Evolutionary conservation across 768 basidiomycete species (phyloP).

Genomic region (Boletus reticuloceps): DNA sequence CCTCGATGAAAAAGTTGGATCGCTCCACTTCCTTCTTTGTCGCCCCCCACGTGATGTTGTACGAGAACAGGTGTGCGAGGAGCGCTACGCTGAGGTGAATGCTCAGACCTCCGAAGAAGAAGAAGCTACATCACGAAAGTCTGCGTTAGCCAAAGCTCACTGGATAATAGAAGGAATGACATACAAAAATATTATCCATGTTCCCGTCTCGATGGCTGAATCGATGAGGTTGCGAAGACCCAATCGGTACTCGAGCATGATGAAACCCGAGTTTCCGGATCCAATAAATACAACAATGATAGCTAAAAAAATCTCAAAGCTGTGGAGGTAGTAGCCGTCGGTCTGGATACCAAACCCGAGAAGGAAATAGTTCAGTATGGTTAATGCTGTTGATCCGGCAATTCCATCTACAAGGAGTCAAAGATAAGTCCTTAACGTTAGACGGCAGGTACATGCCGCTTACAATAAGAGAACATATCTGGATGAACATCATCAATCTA

Average conservation of each 20-base stretch:
- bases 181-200: constrained; percentile 37
- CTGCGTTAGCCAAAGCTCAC: background rate
- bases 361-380: constrained; percentile 68
- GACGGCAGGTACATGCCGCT: constrained; percentile 17
- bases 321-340: constrained; percentile 74
- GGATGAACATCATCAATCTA: constrained; percentile 2
- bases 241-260: constrained; percentile 68
- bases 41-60: constrained; percentile 58
- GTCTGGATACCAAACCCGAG: constrained; percentile 71
- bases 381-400: constrained; percentile 60
- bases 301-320: constrained; percentile 78
- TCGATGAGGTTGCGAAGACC: constrained; percentile 35
- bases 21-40: constrained; percentile 83
- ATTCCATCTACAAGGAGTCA: constrained; percentile 42
- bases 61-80: constrained; percentile 57
- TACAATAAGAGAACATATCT: constrained; percentile 56
- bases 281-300: constrained; percentile 72
- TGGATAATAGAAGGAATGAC: background rate
- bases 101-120: constrained; percentile 56
- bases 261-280: constrained; percentile 67
- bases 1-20: constrained; percentile 89
- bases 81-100: constrained; percentile 52
- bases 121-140: constrained; percentile 29
- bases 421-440: background rate
- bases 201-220: constrained; percentile 22